These are phyloP conservation scores for Colletotrichum endophyticum DNA, from an alignment of 2,329 filamentous ascomycete species.

Conservation along the genomic window DNA sequence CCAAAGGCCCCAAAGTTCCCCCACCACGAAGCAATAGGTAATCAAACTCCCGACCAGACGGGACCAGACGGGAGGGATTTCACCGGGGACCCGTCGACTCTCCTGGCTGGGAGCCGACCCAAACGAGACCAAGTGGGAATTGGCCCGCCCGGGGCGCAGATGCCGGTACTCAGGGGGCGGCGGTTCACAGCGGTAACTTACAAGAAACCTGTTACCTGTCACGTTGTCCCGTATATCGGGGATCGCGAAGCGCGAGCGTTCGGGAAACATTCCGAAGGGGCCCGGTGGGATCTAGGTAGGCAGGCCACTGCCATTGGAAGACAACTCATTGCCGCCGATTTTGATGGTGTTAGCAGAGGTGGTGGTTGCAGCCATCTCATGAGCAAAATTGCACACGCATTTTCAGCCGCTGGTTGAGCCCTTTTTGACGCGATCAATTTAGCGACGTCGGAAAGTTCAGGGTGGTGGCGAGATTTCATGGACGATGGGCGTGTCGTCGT, in stretches of 20 bases:
- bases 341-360: neutral
- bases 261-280: conserved; percentile 10
- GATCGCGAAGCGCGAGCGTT: neutral
- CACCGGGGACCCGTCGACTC: neutral
- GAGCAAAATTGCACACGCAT: neutral
- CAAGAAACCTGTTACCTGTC: conserved; percentile 8
- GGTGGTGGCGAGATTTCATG: conserved; percentile 9
- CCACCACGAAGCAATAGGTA: neutral
- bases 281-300: neutral
- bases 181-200: conserved; percentile 10
- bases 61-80: neutral
- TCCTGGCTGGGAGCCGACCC: neutral
- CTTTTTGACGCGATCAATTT: neutral
- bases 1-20: neutral
- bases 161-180: conserved; percentile 12
- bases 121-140: conserved; percentile 12
- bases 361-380: neutral
- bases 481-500: neutral
- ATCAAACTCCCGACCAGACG: conserved; percentile 13
- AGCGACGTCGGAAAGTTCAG: conserved; percentile 15
- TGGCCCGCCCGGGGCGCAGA: conserved; percentile 17
- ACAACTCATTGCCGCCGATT: neutral
- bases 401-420: neutral
- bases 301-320: neutral
- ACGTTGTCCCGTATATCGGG: neutral